A percentile compares a stretch with the other conserved stretches of the same genome.
Conservation (phyloP, 2,329 filamentous ascomycete genomes). For the Decorospora gaudefroyi region DNA sequence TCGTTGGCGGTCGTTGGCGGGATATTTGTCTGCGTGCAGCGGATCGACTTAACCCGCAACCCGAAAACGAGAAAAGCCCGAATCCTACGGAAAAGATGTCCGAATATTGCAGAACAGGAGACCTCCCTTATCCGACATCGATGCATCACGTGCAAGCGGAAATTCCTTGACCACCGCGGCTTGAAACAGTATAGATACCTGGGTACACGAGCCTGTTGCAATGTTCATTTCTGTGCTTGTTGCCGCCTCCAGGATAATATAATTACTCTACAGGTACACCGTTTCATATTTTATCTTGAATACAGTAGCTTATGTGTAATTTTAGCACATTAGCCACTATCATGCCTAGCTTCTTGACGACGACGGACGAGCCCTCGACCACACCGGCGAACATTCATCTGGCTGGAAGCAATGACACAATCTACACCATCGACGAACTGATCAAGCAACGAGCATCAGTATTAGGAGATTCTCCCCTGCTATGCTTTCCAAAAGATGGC, state of each 20-base stretch:
- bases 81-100: not conserved
- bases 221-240: too few relatives aligned
- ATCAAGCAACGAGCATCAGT: slow-evolving; percentile 30
- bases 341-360: slow-evolving; percentile 21
- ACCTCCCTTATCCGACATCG: not conserved
- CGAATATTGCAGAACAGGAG: not conserved
- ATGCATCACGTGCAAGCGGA: not conserved
- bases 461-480: slow-evolving; percentile 22
- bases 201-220: not conserved
- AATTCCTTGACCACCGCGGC: not conserved
- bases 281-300: too few relatives aligned
- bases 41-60: not conserved
- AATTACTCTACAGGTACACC: too few relatives aligned
- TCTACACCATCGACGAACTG: slow-evolving; percentile 34
- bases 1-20: not conserved
- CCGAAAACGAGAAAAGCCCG: not conserved
- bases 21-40: not conserved
- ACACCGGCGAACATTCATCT: slow-evolving; percentile 6
- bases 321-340: not conserved
- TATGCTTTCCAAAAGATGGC: slow-evolving; percentile 32
- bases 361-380: slow-evolving; percentile 9
- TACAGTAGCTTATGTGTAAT: too few relatives aligned
- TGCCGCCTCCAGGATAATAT: too few relatives aligned
- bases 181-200: not conserved
- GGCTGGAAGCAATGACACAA: slow-evolving; percentile 12